These are phyloP conservation scores for Candida sojae DNA, from an alignment of 1,139 yeast species.

Conservation along the genomic window DNA sequence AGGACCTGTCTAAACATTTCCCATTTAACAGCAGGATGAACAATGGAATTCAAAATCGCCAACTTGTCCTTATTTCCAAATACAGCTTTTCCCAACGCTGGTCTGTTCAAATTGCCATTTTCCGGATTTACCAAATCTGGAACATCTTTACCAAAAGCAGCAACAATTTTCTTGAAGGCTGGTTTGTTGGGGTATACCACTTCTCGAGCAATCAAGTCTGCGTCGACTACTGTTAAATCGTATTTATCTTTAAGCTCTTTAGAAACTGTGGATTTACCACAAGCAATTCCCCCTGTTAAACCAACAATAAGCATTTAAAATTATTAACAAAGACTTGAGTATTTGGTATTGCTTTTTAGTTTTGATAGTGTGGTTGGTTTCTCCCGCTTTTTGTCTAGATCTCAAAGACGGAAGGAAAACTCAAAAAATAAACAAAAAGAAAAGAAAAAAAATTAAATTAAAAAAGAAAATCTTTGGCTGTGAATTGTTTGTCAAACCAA, in stretches of 20 bases:
- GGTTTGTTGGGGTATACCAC: conserved; percentile 79
- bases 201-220: conserved; percentile 84
- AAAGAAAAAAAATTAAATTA: not conserved
- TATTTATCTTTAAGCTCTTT: conserved; percentile 52
- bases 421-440: no score
- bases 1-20: conserved; percentile 64
- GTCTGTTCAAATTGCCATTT: conserved; percentile 61
- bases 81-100: conserved; percentile 75
- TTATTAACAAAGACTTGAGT: no score
- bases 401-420: no score
- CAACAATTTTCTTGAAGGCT: conserved; percentile 68
- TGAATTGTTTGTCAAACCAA: not conserved
- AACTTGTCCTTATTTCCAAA: conserved; percentile 66
- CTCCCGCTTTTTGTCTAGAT: no score
- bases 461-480: not conserved
- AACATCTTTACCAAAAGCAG: conserved; percentile 55
- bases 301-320: conserved; percentile 79
- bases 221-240: conserved; percentile 71
- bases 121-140: conserved; percentile 53
- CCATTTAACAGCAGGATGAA: conserved; percentile 85
- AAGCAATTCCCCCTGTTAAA: conserved; percentile 93
- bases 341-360: no score
- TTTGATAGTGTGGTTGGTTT: no score
- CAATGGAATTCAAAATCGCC: conserved; percentile 64
- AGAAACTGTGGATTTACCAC: conserved; percentile 94